Conservation (phyloP, 2,329 filamentous ascomycete species). For the Monosporascus ibericus region DNA sequence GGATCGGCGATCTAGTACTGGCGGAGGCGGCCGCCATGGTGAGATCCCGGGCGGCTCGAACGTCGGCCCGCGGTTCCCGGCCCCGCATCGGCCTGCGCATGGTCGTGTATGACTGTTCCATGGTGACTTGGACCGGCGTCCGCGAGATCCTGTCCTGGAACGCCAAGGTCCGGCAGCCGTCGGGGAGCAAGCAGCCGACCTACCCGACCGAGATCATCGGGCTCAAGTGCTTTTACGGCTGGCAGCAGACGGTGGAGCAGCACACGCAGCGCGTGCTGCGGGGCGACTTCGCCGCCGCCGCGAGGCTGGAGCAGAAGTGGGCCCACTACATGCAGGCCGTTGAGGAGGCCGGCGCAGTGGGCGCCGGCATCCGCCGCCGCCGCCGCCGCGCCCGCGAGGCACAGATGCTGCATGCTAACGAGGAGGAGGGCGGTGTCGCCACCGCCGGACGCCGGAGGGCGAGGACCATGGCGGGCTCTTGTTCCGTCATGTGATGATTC, state of each 20-base stretch:
- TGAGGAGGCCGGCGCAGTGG: conserved; percentile 71
- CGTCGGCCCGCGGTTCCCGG: conserved; percentile 29
- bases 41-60: conserved; percentile 50
- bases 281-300: conserved; percentile 69
- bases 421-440: conserved; percentile 62
- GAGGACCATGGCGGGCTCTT: conserved; percentile 53
- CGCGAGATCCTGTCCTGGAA: conserved; percentile 83
- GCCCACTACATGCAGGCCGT: conserved; percentile 88
- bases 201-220: conserved; percentile 76
- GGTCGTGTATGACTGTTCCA: conserved; percentile 85
- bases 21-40: conserved; percentile 81
- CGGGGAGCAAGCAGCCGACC: conserved; percentile 31
- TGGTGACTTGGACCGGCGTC: conserved; percentile 88
- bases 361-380: conserved; percentile 60
- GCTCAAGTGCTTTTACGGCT: conserved; percentile 91
- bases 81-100: conserved; percentile 64
- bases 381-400: conserved; percentile 76
- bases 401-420: conserved; percentile 70
- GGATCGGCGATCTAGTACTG: conserved; percentile 79
- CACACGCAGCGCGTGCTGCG: conserved; percentile 80
- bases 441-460: conserved; percentile 53
- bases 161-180: conserved; percentile 58
- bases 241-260: conserved; percentile 91
- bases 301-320: conserved; percentile 84
- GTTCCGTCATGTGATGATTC: conserved; percentile 53